Evolutionary conservation across 306 rosid genomes (phyloP), one percentile per base, ranked within the genome.

Genomic region (Citrullus amarus): DNA sequence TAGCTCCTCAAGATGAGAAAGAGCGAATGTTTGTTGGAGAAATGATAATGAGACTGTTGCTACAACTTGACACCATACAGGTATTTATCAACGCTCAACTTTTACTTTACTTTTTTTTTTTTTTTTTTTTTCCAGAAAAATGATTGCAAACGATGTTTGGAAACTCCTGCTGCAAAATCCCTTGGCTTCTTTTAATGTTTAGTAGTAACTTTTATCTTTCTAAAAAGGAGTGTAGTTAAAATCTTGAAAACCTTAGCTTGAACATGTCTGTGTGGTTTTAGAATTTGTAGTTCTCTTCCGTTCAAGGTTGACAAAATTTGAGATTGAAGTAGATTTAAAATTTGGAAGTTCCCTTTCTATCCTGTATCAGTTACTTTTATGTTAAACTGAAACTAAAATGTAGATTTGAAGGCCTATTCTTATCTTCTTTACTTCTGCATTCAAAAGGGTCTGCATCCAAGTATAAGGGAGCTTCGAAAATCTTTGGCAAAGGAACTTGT

Each of bases 401-500:
- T 68, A 20, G 36, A 68, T 68, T 68, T 43, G 53, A 68, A 68
- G 30, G 15, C 53, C 65, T 63, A 13, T 15, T 4, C 58, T 71
- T 39, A 18, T 71, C 15, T 71, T 71, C 41, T 46, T 25, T 14
- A 44, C 12, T 44, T 71, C 25, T 46, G 57, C 58, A 43, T 6
- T 57, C 18, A 59, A 79, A 83, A 94, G 98, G 96, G 96, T 68
- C 65, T 94, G 80, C 89, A 80, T 46, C 86, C 94, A 34, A 87
- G 82, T 82, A 68, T 82, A 8, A 92, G 97, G 82, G 98, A 90
- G 71, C 71, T 81, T 10, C 88, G 97, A 75, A 94, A 92, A 82
- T 88, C 98, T 9, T 79, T 94, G 85, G 98, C 94, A 14, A 94
- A 82, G 75, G 97, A 90, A 85, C 97, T 94, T 8, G 88, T 80